Percentiles rank a stretch among this genome's conserved stretches.
These are phyloP conservation scores for Podospora pseudocomata DNA, from an alignment of 495 filamentous ascomycete species.

Conservation along the genomic window DNA sequence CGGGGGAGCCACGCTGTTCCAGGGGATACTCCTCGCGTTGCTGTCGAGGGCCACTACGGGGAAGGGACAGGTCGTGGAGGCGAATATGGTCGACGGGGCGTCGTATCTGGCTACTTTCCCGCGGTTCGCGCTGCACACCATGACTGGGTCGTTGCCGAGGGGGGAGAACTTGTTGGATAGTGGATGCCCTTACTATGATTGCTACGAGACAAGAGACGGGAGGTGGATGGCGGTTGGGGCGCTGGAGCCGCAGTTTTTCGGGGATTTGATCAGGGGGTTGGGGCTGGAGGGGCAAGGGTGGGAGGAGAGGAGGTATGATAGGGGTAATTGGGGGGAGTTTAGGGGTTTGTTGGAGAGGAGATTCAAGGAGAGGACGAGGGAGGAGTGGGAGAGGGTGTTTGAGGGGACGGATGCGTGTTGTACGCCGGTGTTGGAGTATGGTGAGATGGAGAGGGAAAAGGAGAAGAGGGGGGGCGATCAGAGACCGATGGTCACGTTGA, in stretches of 20 bases:
- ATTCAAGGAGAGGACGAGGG: constrained; percentile 71
- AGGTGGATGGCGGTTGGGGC: constrained; percentile 87
- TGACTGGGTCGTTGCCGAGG: constrained; percentile 57
- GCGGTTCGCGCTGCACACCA: constrained; percentile 57
- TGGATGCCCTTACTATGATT: constrained; percentile 83
- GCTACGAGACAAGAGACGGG: constrained; percentile 79
- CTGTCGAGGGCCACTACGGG: constrained; percentile 56
- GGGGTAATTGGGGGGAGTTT: constrained; percentile 61
- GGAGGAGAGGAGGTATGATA: constrained; percentile 53
- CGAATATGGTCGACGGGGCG: constrained; percentile 92
- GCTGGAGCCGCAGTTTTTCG: constrained; percentile 82
- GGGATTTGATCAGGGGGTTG: constrained; percentile 60
- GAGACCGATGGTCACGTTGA: constrained; percentile 67
- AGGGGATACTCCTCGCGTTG: constrained; percentile 62
- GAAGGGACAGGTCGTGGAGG: constrained; percentile 82
- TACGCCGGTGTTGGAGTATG: constrained; percentile 74
- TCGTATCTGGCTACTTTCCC: constrained; percentile 74
- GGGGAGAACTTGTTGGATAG: constrained; percentile 79
- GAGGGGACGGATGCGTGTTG: constrained; percentile 89
- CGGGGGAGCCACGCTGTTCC: constrained; percentile 76
- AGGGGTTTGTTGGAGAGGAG: constrained; percentile 53
- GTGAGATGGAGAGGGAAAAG: constrained; percentile 59
- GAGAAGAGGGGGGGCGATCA: constrained; percentile 62
- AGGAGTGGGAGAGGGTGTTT: constrained; percentile 82
- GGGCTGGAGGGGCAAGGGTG: constrained; percentile 49